Evolutionary conservation across 2,329 filamentous ascomycete species (phyloP).

Genomic region (Coniochaeta hoffmannii): DNA sequence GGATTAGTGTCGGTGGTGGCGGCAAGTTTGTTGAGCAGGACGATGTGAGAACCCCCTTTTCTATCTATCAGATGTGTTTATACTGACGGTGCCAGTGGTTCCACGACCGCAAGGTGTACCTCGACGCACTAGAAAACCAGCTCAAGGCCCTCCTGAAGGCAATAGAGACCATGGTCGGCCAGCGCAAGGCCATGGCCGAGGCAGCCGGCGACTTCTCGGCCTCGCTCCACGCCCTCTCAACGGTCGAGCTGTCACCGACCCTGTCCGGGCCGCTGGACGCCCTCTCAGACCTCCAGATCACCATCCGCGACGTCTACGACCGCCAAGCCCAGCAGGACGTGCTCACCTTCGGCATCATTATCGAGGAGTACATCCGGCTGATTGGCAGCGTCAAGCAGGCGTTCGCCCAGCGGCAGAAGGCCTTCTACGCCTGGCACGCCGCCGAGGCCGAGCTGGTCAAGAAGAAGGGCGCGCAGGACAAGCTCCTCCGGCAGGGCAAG

Average conservation of each 20-base stretch:
- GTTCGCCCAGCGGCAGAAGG: constrained; percentile 87
- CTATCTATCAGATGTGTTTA: background rate
- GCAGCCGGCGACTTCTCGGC: constrained; percentile 89
- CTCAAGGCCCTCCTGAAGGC: constrained; percentile 85
- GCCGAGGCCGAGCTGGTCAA: constrained; percentile 89
- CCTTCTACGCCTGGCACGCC: constrained; percentile 88
- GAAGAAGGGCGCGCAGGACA: constrained; percentile 82
- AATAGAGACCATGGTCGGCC: constrained; percentile 84
- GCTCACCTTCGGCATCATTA: constrained; percentile 90
- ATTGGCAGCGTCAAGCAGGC: constrained; percentile 94
- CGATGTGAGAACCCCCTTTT: constrained; percentile 53
- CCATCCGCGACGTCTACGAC: constrained; percentile 91
- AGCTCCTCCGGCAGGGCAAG: constrained; percentile 88
- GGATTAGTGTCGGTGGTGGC: constrained; percentile 66
- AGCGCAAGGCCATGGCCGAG: constrained; percentile 89
- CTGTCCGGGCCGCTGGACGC: constrained; percentile 86
- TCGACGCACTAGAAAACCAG: constrained; percentile 84
- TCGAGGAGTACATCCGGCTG: constrained; percentile 95
- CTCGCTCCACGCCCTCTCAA: constrained; percentile 85
- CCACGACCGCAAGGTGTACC: constrained; percentile 88
- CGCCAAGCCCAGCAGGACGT: constrained; percentile 96
- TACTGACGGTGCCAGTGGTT: constrained; percentile 63
- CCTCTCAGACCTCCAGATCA: constrained; percentile 86
- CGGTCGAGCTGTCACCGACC: constrained; percentile 83
- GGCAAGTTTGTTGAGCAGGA: constrained; percentile 97